Conservation (phyloP, 2,329 filamentous ascomycete species). For the Xylariaceae sp. region DNA sequence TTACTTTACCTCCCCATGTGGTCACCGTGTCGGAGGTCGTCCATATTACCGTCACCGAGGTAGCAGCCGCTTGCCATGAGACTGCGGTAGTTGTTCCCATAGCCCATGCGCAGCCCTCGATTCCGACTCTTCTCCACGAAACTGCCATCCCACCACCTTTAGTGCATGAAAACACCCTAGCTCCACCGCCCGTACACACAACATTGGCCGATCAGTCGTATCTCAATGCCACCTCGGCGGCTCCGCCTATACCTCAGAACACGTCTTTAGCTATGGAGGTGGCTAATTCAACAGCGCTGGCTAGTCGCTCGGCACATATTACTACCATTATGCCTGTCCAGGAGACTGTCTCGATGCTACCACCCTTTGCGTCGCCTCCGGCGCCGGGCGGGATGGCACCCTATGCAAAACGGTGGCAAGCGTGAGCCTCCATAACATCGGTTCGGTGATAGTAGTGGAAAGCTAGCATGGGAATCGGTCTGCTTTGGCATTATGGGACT, state of each 20-base stretch:
- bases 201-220: constrained; percentile 1
- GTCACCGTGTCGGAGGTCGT: constrained; percentile 13
- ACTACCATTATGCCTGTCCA: too few species aligned
- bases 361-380: constrained; percentile 9
- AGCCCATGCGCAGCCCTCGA: neutral
- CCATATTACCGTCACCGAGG: constrained; percentile 19
- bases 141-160: constrained; percentile 6
- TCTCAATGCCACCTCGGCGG: constrained; percentile 5
- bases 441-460: too few species aligned
- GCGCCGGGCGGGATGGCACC: constrained; percentile 18
- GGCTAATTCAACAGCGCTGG: neutral
- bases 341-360: neutral
- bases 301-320: neutral
- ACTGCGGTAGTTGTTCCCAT: constrained; percentile 15
- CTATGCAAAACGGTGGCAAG: constrained; percentile 14
- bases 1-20: constrained; percentile 16
- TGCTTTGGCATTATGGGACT: too few species aligned
- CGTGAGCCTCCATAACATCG: constrained; percentile 6
- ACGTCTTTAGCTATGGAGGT: neutral
- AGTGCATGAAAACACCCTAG: constrained; percentile 6
- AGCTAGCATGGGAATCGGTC: too few species aligned
- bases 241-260: constrained; percentile 7
- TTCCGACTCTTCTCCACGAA: constrained; percentile 6
- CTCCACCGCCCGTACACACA: constrained; percentile 4
- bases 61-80: constrained; percentile 6